Evolutionary conservation across 441 rosid genomes (phyloP).

Genomic region (Populus hybrid): DNA sequence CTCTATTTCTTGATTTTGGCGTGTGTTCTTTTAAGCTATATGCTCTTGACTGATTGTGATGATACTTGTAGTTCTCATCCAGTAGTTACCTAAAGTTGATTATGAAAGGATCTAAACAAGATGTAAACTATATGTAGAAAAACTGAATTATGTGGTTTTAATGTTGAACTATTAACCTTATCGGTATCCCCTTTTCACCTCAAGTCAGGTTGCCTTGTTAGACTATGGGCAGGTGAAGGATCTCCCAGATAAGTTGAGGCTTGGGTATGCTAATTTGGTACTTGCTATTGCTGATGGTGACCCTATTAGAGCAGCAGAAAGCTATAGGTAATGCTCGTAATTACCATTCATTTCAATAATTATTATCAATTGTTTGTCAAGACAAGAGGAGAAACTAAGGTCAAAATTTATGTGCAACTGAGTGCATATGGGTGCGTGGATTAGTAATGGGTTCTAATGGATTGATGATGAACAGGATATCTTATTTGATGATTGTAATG

Average conservation of each 20-base stretch:
- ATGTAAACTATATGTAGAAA: too few relatives aligned
- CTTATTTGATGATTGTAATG: neutral
- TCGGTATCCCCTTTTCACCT: constrained; percentile 17
- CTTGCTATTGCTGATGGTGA: constrained; percentile 83
- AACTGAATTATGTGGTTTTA: too few relatives aligned
- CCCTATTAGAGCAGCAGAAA: constrained; percentile 52
- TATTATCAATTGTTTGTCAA: neutral
- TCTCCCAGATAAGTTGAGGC: constrained; percentile 75
- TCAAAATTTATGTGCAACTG: neutral
- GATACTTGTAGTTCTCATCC: neutral
- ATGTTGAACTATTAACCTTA: neutral
- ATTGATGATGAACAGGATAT: neutral
- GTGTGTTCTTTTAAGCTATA: neutral
- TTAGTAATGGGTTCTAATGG: neutral
- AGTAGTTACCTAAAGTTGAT: neutral
- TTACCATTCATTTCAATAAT: neutral
- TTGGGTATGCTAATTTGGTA: constrained; percentile 82
- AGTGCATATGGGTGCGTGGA: neutral
- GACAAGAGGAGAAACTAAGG: constrained; percentile 1
- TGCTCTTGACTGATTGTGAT: neutral
- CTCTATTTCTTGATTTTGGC: constrained; percentile 13
- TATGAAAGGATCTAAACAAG: too few relatives aligned
- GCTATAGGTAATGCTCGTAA: constrained; percentile 58
- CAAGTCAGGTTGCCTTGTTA: constrained; percentile 76
- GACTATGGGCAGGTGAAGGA: constrained; percentile 99